Evolutionary conservation across 2,329 filamentous ascomycete species (phyloP).

Genomic region (Pseudogymnoascus sp.): DNA sequence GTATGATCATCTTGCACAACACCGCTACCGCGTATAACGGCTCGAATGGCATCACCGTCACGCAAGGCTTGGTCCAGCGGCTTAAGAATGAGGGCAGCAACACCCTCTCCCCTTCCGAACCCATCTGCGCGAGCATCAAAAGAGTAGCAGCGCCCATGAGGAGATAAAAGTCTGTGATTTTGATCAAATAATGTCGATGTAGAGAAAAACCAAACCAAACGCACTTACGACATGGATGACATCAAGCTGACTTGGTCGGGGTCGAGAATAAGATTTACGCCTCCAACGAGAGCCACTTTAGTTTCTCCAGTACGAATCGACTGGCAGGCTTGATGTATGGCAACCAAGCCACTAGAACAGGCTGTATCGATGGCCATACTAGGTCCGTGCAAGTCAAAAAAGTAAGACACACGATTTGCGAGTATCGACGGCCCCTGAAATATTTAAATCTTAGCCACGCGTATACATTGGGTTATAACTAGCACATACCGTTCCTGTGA

Average conservation of each 20-base stretch:
- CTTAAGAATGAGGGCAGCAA: slow-evolving; percentile 36
- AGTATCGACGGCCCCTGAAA: slow-evolving; percentile 6
- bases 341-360: slow-evolving; percentile 38
- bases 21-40: slow-evolving; percentile 35
- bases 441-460: neutral
- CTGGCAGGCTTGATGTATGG: slow-evolving; percentile 43
- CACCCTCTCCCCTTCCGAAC: slow-evolving; percentile 41
- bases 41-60: slow-evolving; percentile 36
- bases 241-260: slow-evolving; percentile 21
- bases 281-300: slow-evolving; percentile 15
- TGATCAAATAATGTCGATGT: neutral
- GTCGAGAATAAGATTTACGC: slow-evolving; percentile 17
- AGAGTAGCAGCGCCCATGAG: slow-evolving; percentile 25
- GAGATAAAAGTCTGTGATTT: slow-evolving; percentile 22
- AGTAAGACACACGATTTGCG: slow-evolving; percentile 20
- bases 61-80: slow-evolving; percentile 33
- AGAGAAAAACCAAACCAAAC: neutral
- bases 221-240: slow-evolving; percentile 17
- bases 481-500: neutral
- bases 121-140: slow-evolving; percentile 37
- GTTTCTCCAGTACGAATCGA: slow-evolving; percentile 25
- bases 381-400: slow-evolving; percentile 17
- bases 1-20: slow-evolving; percentile 39
- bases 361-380: slow-evolving; percentile 16
- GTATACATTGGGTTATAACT: neutral